Percentiles rank a stretch among this genome's conserved stretches.
These are phyloP conservation scores for Termitomyces sp. DNA, from an alignment of 768 basidiomycete genomes.

Conservation along the genomic window DNA sequence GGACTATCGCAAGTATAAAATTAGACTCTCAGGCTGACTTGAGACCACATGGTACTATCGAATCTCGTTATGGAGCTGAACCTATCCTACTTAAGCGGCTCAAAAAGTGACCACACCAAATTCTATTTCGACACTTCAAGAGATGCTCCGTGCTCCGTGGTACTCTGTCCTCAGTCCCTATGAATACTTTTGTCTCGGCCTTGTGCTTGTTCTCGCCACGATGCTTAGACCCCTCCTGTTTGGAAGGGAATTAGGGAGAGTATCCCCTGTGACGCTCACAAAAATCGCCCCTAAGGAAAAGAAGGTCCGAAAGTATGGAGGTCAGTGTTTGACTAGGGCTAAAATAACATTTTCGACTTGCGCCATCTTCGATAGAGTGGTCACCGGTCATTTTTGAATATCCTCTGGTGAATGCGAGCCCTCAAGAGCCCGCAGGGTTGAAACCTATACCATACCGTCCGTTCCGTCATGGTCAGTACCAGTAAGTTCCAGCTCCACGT, in stretches of 20 bases:
- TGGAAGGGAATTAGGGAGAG: not conserved
- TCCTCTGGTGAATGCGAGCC: slow-evolving; percentile 42
- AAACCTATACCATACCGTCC: slow-evolving; percentile 64
- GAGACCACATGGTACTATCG: too few relatives aligned
- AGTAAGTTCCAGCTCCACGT: slow-evolving; percentile 36
- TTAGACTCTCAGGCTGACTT: too few relatives aligned
- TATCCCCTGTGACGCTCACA: not conserved
- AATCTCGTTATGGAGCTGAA: too few relatives aligned
- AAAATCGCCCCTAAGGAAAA: not conserved
- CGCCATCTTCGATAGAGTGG: slow-evolving; percentile 40
- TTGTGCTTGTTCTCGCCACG: not conserved
- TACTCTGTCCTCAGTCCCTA: not conserved
- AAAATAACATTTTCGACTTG: not conserved
- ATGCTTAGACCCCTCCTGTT: not conserved
- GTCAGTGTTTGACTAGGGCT: not conserved
- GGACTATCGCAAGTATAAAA: too few relatives aligned
- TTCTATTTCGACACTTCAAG: not conserved
- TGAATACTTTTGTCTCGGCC: not conserved
- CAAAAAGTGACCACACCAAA: not conserved
- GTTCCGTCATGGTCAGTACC: slow-evolving; percentile 59
- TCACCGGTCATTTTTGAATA: slow-evolving; percentile 46
- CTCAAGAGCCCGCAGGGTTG: slow-evolving; percentile 36
- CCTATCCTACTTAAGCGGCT: too few relatives aligned
- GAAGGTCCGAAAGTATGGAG: slow-evolving; percentile 10
- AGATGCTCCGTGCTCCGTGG: not conserved